Conservation (phyloP, 176 grass and related monocot genomes). For the Lolium rigidum region DNA sequence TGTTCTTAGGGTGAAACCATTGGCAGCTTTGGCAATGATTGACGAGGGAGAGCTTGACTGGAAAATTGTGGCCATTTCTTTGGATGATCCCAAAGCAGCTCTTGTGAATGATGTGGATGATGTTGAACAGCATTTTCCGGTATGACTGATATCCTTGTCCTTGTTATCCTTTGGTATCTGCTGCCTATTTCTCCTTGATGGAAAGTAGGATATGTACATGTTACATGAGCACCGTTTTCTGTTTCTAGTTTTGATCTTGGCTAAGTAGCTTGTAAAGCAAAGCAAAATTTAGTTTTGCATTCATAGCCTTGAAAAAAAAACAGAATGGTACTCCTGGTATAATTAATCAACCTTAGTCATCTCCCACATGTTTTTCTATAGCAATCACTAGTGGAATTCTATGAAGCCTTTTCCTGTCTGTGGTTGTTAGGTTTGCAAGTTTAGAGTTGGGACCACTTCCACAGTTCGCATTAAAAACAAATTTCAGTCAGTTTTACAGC, state of each 20-base stretch:
- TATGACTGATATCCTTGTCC: constrained; percentile 40
- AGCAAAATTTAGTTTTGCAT: neutral
- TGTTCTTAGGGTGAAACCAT: constrained; percentile 93
- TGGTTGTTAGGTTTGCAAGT: constrained; percentile 13
- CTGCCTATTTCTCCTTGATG: neutral
- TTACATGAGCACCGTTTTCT: constrained; percentile 1
- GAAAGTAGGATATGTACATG: constrained; percentile 14
- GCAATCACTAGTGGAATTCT: neutral
- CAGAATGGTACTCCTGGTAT: neutral
- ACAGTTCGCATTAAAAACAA: neutral
- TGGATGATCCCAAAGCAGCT: constrained; percentile 97
- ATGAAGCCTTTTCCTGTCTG: neutral
- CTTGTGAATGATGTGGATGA: constrained; percentile 95
- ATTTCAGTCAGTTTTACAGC: neutral
- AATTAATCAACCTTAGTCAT: neutral
- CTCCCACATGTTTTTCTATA: neutral
- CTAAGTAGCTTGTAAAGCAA: constrained; percentile 25
- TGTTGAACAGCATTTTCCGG: constrained; percentile 96
- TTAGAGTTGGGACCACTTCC: neutral
- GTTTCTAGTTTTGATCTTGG: neutral
- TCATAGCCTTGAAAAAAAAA: neutral
- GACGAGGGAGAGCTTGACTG: constrained; percentile 98
- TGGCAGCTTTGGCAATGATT: constrained; percentile 98
- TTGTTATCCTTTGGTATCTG: constrained; percentile 29
- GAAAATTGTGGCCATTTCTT: constrained; percentile 96